phyloP scores from a whole-genome alignment of 148 eudicot species.

The Diospyros kaki region DNA sequence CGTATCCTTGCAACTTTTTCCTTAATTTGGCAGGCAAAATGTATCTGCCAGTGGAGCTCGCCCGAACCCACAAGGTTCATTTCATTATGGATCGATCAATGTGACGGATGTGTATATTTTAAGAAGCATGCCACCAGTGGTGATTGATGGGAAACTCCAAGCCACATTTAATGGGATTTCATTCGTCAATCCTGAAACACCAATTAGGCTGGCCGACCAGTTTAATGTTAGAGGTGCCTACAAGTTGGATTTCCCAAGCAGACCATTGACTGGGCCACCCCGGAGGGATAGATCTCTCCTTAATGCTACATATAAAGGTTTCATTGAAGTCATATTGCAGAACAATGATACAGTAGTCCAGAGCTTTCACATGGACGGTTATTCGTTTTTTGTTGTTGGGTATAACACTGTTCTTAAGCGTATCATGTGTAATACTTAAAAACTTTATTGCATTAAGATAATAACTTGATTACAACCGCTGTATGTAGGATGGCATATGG shows the following conservation, averaged over 20 bases:
- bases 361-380: conserved; percentile 88
- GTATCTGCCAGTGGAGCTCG: conserved; percentile 93
- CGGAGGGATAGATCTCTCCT: conserved; percentile 59
- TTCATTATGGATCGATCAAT: conserved; percentile 74
- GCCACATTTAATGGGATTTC: conserved; percentile 88
- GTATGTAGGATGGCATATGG: conserved; percentile 78
- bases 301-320: conserved; percentile 76
- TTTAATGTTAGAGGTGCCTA: conserved; percentile 61
- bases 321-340: conserved; percentile 73
- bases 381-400: conserved; percentile 92
- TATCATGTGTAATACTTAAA: neutral
- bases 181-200: conserved; percentile 73
- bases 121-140: conserved; percentile 61
- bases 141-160: conserved; percentile 55
- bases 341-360: conserved; percentile 89
- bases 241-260: conserved; percentile 71
- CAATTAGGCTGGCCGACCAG: conserved; percentile 77
- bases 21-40: conserved; percentile 58
- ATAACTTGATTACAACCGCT: neutral
- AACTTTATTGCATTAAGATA: neutral
- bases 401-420: conserved; percentile 23
- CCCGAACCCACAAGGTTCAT: conserved; percentile 97
- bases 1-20: neutral
- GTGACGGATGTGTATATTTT: conserved; percentile 60
- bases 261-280: conserved; percentile 50